Percentiles rank a stretch among this genome's conserved stretches.
Conservation (phyloP, 2,329 filamentous ascomycete species). For the Fusarium sp. region DNA sequence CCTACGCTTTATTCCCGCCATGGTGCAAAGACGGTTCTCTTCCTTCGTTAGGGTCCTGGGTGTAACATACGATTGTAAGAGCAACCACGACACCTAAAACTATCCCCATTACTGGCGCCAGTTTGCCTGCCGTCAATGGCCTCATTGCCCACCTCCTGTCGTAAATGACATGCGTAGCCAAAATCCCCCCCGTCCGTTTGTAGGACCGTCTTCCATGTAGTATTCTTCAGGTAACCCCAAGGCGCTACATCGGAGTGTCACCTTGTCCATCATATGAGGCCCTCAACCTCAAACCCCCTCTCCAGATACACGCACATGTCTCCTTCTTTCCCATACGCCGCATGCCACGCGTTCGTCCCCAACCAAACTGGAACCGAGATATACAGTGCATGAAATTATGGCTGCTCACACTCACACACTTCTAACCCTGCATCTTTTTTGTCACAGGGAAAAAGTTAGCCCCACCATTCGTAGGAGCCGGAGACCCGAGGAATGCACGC, state of each 20-base stretch:
- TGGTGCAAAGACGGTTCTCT: not conserved
- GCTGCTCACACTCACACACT: not conserved
- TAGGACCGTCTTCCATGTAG: not conserved
- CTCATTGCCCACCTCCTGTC: conserved; percentile 10
- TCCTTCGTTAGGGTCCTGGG: not conserved
- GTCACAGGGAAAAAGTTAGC: not conserved
- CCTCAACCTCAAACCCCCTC: conserved; percentile 4
- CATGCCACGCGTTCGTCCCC: conserved; percentile 34
- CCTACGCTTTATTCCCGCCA: not conserved
- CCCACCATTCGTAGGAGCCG: not conserved
- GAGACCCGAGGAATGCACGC: not conserved
- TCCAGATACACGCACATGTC: not conserved
- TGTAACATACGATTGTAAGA: not conserved
- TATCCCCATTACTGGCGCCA: not conserved
- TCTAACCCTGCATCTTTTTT: conserved; percentile 8
- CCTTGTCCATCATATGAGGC: conserved; percentile 11
- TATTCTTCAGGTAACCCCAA: conserved; percentile 28
- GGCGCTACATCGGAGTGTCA: not conserved
- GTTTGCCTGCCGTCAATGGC: conserved; percentile 1
- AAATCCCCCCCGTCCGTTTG: not conserved
- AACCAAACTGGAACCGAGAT: not conserved
- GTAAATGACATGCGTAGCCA: conserved; percentile 1
- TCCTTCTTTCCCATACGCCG: conserved; percentile 17
- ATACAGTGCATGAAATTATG: conserved; percentile 30
- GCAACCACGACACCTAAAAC: not conserved